These are phyloP conservation scores for Acrasis kona DNA, from an alignment of 78 protist genomes.

Conservation along the genomic window DNA sequence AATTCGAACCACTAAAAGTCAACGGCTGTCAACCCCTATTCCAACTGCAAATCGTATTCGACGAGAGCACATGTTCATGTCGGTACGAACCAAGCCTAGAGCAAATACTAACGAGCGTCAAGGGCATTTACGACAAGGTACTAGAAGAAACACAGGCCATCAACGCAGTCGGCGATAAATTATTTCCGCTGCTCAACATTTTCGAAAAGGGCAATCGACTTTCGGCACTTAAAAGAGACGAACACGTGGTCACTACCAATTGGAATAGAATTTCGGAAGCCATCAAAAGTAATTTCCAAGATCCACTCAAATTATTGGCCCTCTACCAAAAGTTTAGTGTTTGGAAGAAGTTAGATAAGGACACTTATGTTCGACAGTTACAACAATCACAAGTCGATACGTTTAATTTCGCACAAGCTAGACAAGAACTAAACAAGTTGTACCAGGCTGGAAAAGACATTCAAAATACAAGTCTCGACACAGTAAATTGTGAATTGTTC, in stretches of 20 bases:
- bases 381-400: background rate
- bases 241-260: background rate
- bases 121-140: constrained; percentile 7
- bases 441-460: too few relatives aligned
- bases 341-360: constrained; percentile 9
- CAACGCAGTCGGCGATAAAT: constrained; percentile 10
- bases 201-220: background rate
- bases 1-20: background rate
- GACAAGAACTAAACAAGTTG: too few relatives aligned
- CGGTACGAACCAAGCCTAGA: background rate
- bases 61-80: background rate
- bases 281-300: constrained; percentile 5
- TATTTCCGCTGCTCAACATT: constrained; percentile 9
- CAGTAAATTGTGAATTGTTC: constrained; percentile 8
- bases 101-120: constrained; percentile 2
- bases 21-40: background rate
- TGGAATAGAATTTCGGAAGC: background rate
- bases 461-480: constrained; percentile 3
- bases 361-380: background rate
- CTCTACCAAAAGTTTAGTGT: constrained; percentile 13
- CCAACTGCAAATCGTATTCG: background rate
- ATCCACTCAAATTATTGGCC: background rate
- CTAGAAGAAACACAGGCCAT: constrained; percentile 2
- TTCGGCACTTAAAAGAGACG: background rate
- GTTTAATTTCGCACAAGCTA: background rate